Evolutionary conservation across 2,329 filamentous ascomycete species (phyloP).

Genomic region (Penicillium glabrum): DNA sequence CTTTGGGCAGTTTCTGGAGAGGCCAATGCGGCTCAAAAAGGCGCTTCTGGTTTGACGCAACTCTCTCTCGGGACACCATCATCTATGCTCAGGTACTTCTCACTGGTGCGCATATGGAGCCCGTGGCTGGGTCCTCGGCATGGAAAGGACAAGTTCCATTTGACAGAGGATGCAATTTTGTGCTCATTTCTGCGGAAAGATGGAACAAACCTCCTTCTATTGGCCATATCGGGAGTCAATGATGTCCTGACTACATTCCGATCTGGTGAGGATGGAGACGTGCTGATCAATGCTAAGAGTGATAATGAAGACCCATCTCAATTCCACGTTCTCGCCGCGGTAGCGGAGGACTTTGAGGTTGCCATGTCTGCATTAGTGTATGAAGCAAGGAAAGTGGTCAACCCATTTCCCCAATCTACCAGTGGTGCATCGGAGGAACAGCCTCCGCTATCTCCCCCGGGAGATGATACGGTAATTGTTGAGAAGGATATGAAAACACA

Average conservation of each 20-base stretch:
- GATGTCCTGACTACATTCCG: conserved; percentile 70
- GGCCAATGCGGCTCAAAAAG: conserved; percentile 54
- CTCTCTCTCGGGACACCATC: conserved; percentile 65
- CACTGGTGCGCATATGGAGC: conserved; percentile 73
- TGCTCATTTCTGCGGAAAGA: conserved; percentile 72
- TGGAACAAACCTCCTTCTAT: conserved; percentile 73
- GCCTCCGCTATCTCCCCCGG: conserved; percentile 31
- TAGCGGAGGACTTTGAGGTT: conserved; percentile 70
- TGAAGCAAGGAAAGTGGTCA: conserved; percentile 70
- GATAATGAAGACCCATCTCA: conserved; percentile 60
- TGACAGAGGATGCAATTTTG: conserved; percentile 76
- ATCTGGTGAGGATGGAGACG: conserved; percentile 62
- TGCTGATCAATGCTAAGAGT: conserved; percentile 70
- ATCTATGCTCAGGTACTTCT: conserved; percentile 72
- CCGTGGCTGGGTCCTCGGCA: conserved; percentile 91
- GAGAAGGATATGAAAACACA: conserved; percentile 44
- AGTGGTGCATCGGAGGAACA: conserved; percentile 15
- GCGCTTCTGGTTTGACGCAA: conserved; percentile 57
- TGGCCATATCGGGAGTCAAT: conserved; percentile 73
- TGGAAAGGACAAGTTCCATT: conserved; percentile 63
- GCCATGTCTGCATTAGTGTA: conserved; percentile 82
- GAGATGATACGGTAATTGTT: conserved; percentile 44
- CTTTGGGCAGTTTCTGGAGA: conserved; percentile 56
- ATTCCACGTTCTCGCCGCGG: conserved; percentile 67
- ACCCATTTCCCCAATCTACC: conserved; percentile 23